Base-by-base conservation (phyloP, 1,284 basidiomycete species). In the Vanrija sp. region DNA sequence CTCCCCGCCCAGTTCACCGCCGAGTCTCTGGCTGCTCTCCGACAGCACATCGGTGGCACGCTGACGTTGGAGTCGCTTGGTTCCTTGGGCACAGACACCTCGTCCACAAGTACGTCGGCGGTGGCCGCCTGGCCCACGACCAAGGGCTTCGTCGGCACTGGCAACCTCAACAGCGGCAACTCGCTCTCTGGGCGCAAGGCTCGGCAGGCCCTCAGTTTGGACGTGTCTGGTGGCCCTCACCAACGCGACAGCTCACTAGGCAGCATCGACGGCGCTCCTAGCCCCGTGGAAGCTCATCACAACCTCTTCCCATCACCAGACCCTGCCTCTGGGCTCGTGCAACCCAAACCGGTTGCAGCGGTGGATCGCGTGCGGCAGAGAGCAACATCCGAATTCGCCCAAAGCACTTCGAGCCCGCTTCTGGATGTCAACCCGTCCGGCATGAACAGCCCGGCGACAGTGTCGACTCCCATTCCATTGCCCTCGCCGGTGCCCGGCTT, bases 31-130 rank as follows among this genome's bases (percentile, higher is more conserved):
- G 58, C 54, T 16, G 53, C 59, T 12, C 60, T 74, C 20, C 57
- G 64, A 3, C 41, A 56, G n/a, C 61, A 66, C 20, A 62, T 63
- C 3, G 61, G 55, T 12, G 68, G 66, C 1, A 73, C 71, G 6
- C 57, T 75, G 15, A 73, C 72, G 4, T 57, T 75, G 14, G 72
- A 73, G 22, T 69, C 71, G 3, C 57, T 75, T 1, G 54, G 61
- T 1, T 49, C 61, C 14, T 55, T 68, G 6, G 56, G 52, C 6
- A 36, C 42, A 5, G 57, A 31, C 15, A 14, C 24, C 9, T 25
- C 31, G 12, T 31, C 31, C 31, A 14, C 12, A 0, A 31, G 12
- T 2, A 31, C 6, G 4, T 31, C 31, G 10, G 31, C 31, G 4
- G 31, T 31, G 10, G 45, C 8, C n/a, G 23, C 57, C 23, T 75